A percentile compares a stretch with the other conserved stretches of the same genome.
phyloP scores from a whole-genome alignment of 768 basidiomycete genomes.

The Tricholoma flavovirens region DNA sequence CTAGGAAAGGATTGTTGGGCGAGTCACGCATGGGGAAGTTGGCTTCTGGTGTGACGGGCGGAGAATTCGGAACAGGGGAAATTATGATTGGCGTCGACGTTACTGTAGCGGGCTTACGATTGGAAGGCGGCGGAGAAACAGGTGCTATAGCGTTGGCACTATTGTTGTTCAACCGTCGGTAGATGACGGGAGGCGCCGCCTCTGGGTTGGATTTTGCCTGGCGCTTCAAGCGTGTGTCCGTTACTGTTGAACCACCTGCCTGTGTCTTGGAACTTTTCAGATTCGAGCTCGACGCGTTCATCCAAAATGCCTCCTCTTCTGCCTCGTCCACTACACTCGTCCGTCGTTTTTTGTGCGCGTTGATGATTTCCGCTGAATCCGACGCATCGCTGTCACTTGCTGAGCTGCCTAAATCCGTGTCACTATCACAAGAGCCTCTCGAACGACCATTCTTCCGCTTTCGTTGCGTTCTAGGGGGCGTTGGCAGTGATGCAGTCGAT shows the following conservation, averaged over 20 bases:
- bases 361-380: slow-evolving; percentile 16
- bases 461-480: slow-evolving; percentile 55
- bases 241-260: slow-evolving; percentile 11
- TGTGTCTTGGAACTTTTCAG: slow-evolving; percentile 20
- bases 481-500: slow-evolving; percentile 59
- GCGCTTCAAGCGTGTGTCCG: slow-evolving; percentile 8
- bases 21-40: slow-evolving; percentile 48
- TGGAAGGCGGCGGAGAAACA: slow-evolving; percentile 64
- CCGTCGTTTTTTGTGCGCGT: slow-evolving; percentile 34
- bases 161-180: slow-evolving; percentile 26
- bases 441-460: slow-evolving; percentile 41
- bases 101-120: slow-evolving; percentile 34
- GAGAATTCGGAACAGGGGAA: slow-evolving; percentile 21
- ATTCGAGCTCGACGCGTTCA: slow-evolving; percentile 15
- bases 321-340: slow-evolving; percentile 26
- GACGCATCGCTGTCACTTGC: slow-evolving; percentile 32
- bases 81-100: slow-evolving; percentile 12
- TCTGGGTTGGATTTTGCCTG: slow-evolving; percentile 7
- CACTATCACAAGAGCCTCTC: slow-evolving; percentile 39
- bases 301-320: slow-evolving; percentile 51
- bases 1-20: slow-evolving; percentile 68
- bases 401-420: slow-evolving; percentile 34
- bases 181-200: slow-evolving; percentile 27
- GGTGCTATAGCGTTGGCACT: slow-evolving; percentile 30
- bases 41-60: slow-evolving; percentile 35